These are phyloP conservation scores for Capronia americana DNA, from an alignment of 2,329 filamentous ascomycete species.

Conservation along the genomic window DNA sequence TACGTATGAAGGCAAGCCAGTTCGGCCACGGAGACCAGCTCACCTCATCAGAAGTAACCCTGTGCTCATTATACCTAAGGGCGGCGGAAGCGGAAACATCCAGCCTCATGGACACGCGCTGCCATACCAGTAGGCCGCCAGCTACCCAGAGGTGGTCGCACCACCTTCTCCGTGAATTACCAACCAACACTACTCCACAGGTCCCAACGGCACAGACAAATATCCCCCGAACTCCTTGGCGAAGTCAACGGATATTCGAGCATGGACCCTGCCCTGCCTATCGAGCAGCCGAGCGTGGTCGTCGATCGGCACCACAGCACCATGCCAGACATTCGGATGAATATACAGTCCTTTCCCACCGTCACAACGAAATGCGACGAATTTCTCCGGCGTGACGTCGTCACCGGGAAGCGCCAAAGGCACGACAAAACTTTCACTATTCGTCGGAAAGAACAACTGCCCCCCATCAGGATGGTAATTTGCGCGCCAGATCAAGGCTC, in stretches of 20 bases:
- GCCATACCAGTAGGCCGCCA: no score
- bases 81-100: not conserved
- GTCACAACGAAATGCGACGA: constrained; percentile 24
- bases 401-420: constrained; percentile 26
- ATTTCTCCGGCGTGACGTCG: constrained; percentile 28
- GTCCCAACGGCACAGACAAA: constrained; percentile 19
- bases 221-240: constrained; percentile 31
- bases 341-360: constrained; percentile 28
- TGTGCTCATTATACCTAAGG: not conserved
- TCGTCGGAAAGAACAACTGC: constrained; percentile 26
- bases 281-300: constrained; percentile 25
- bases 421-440: constrained; percentile 25
- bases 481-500: constrained; percentile 27
- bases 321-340: constrained; percentile 29
- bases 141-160: not conserved
- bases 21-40: not conserved
- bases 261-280: constrained; percentile 27
- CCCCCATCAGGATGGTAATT: constrained; percentile 30
- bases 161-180: not conserved
- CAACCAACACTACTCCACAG: not conserved
- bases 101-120: not conserved
- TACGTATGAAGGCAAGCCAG: constrained; percentile 1
- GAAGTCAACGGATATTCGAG: constrained; percentile 28
- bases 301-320: constrained; percentile 26
- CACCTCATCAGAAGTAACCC: not conserved